phyloP scores from a whole-genome alignment of 2,329 filamentous ascomycete genomes.

The Aureobasidium uvarum region DNA sequence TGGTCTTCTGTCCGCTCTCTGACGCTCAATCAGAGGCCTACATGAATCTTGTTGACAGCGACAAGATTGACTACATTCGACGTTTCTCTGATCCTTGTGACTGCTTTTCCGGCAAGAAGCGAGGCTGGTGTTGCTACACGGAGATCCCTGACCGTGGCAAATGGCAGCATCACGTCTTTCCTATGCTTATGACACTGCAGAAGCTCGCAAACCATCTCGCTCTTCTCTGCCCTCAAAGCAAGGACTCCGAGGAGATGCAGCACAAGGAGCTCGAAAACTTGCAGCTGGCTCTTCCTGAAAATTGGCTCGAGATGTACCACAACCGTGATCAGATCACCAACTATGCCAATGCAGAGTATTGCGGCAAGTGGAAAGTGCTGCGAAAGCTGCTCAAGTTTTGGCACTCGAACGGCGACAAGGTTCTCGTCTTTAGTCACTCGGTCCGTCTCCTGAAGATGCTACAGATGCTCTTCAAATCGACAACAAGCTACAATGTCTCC shows the following conservation, averaged over 20 bases:
- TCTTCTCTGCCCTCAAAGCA: conserved; percentile 69
- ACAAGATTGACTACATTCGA: conserved; percentile 67
- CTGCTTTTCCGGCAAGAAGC: conserved; percentile 66
- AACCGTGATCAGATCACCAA: conserved; percentile 75
- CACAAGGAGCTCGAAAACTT: conserved; percentile 73
- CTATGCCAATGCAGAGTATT: conserved; percentile 84
- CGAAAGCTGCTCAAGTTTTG: conserved; percentile 85
- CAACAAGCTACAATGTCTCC: conserved; percentile 78
- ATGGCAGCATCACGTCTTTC: conserved; percentile 81
- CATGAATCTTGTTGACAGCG: conserved; percentile 72
- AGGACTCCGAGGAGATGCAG: conserved; percentile 68
- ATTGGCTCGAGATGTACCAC: conserved; percentile 71
- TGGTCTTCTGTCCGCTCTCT: conserved; percentile 92
- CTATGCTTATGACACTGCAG: conserved; percentile 75
- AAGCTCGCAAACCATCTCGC: conserved; percentile 93
- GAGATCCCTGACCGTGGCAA: conserved; percentile 59
- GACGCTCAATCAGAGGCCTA: conserved; percentile 79
- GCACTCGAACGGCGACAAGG: conserved; percentile 88
- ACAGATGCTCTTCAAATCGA: conserved; percentile 79
- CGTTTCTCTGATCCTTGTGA: conserved; percentile 65
- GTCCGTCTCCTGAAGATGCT: conserved; percentile 82
- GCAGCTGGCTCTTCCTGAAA: conserved; percentile 68
- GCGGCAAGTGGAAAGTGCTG: conserved; percentile 94
- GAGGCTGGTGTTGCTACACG: conserved; percentile 77
- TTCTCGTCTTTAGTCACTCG: conserved; percentile 91